A percentile compares a stretch with the other conserved stretches of the same genome.
Conservation (phyloP, 768 basidiomycete species). For the Krasilnikovozyma curviuscula region DNA sequence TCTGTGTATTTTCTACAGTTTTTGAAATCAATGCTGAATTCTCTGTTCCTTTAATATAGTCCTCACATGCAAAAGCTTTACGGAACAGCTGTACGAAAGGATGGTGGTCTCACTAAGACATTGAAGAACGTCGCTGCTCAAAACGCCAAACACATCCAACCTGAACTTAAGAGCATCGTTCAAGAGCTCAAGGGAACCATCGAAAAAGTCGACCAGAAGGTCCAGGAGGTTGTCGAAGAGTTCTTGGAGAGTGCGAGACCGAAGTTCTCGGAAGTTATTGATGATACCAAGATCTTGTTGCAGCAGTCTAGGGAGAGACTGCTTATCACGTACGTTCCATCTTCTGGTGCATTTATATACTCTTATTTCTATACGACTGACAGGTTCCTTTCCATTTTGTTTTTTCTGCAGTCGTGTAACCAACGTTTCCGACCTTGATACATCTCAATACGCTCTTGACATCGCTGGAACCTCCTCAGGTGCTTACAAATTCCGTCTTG, state of each 20-base stretch:
- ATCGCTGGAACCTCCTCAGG: conserved; percentile 21
- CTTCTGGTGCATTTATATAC: background rate
- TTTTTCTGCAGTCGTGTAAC: conserved; percentile 45
- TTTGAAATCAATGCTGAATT: background rate
- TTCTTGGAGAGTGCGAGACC: conserved; percentile 81
- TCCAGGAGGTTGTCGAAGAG: conserved; percentile 79
- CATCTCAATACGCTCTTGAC: conserved; percentile 54
- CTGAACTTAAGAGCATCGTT: conserved; percentile 69
- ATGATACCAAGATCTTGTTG: conserved; percentile 77
- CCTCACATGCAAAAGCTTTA: conserved; percentile 98
- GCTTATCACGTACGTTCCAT: conserved; percentile 59
- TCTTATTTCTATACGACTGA: background rate
- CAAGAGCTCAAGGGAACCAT: conserved; percentile 83
- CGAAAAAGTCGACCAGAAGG: conserved; percentile 88
- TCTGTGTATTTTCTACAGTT: background rate
- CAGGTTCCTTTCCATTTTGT: background rate
- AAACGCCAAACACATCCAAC: conserved; percentile 57
- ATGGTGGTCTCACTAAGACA: conserved; percentile 96
- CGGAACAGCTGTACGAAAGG: conserved; percentile 78
- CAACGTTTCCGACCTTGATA: conserved; percentile 59
- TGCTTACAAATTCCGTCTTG: conserved; percentile 47
- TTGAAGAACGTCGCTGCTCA: conserved; percentile 77
- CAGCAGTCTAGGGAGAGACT: conserved; percentile 79
- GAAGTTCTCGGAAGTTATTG: conserved; percentile 65
- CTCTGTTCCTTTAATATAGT: conserved; percentile 29